These are phyloP conservation scores for Dictyostelium capitatum DNA, from an alignment of 78 protist genomes.

Conservation along the genomic window DNA sequence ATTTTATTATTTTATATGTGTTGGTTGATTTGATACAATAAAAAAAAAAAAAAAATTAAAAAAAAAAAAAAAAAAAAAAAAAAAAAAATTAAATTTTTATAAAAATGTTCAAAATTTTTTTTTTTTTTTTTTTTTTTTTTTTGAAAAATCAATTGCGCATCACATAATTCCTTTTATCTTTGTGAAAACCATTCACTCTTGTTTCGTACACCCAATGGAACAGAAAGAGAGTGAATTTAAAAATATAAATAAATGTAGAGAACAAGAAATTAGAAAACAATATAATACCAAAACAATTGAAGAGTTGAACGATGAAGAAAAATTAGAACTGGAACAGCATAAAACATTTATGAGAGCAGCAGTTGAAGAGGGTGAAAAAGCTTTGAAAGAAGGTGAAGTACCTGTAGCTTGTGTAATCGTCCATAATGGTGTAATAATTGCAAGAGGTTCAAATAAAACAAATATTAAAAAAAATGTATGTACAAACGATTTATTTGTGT, in stretches of 20 bases:
- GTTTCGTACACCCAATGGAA: too few species aligned
- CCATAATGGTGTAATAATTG: constrained; percentile 26
- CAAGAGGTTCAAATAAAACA: constrained; percentile 64
- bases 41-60: too few species aligned
- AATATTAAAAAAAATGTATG: constrained; percentile 78
- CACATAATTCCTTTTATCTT: too few species aligned
- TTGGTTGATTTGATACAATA: not conserved
- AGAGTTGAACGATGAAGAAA: not conserved
- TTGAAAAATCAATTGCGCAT: too few species aligned
- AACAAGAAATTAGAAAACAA: not conserved
- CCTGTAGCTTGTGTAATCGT: constrained; percentile 77
- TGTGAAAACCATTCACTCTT: too few species aligned
- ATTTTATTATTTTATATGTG: not conserved
- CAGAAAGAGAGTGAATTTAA: not conserved
- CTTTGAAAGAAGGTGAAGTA: constrained; percentile 66
- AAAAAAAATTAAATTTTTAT: too few species aligned
- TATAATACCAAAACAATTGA: not conserved
- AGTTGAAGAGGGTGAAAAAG: constrained; percentile 48
- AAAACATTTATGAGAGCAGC: constrained; percentile 2
- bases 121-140: too few species aligned
- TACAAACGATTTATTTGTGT: not conserved
- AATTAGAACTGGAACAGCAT: not conserved
- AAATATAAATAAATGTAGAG: not conserved
- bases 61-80: too few species aligned
- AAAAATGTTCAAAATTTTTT: too few species aligned